These are phyloP conservation scores for Talaromyces islandicus DNA, from an alignment of 2,329 filamentous ascomycete genomes.

Conservation along the genomic window DNA sequence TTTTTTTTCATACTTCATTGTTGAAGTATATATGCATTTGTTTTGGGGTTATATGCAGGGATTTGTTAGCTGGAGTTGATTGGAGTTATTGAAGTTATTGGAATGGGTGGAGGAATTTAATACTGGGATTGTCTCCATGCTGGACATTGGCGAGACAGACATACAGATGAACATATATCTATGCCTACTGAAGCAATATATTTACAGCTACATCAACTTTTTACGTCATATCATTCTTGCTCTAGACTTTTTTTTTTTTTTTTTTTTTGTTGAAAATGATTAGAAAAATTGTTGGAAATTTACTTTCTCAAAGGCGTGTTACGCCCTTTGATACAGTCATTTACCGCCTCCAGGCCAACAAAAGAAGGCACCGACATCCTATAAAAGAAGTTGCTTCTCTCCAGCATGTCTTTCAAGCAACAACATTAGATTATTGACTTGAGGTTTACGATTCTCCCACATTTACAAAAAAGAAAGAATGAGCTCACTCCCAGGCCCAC, in stretches of 20 bases:
- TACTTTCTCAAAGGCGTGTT: neutral
- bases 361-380: neutral
- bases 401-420: too few species aligned
- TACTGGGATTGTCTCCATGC: neutral
- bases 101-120: neutral
- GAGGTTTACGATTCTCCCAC: neutral
- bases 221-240: too few species aligned
- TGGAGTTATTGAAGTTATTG: neutral
- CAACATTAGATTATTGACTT: too few species aligned
- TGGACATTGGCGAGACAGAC: neutral
- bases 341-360: neutral
- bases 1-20: neutral
- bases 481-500: neutral
- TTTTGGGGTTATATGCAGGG: neutral
- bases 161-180: neutral
- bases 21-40: neutral
- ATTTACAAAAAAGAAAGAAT: neutral
- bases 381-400: too few species aligned
- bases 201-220: neutral
- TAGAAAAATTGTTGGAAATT: neutral
- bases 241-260: neutral
- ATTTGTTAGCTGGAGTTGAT: neutral
- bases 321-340: neutral
- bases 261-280: too few species aligned
- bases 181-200: neutral